A percentile compares a stretch with the other conserved stretches of the same genome.
Conservation (phyloP, 164 flowering plant genomes). For the grape (Vitis vinifera) region DNA sequence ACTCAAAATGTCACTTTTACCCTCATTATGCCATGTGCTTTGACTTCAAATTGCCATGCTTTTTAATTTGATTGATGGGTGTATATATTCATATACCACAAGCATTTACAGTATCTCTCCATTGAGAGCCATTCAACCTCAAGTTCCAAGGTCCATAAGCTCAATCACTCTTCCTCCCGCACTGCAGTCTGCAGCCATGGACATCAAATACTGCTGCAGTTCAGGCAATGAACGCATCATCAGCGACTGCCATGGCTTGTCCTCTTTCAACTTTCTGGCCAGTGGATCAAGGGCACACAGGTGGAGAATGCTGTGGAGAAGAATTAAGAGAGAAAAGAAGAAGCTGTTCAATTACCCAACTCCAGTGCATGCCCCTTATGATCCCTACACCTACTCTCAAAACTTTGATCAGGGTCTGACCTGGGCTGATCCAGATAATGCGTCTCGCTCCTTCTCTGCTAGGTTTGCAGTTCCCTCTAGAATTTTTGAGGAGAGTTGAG, state of each 20-base stretch:
- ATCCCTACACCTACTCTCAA: slow-evolving; percentile 26
- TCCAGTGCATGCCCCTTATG: slow-evolving; percentile 19
- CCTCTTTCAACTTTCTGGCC: neutral
- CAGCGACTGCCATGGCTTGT: slow-evolving; percentile 10
- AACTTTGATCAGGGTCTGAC: slow-evolving; percentile 31
- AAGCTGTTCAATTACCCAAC: slow-evolving; percentile 10
- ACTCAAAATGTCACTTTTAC: too few relatives aligned
- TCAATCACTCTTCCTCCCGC: too few relatives aligned
- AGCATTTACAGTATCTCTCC: too few relatives aligned
- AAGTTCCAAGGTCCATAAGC: too few relatives aligned
- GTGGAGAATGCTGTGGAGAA: slow-evolving; percentile 28
- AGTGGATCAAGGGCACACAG: slow-evolving; percentile 1
- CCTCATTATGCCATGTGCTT: too few relatives aligned
- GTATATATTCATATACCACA: too few relatives aligned
- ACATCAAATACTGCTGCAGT: neutral
- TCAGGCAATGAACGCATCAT: neutral
- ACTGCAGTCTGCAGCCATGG: slow-evolving; percentile 1
- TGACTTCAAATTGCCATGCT: too few relatives aligned
- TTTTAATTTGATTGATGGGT: too few relatives aligned
- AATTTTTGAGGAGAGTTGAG: slow-evolving; percentile 13
- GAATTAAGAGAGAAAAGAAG: slow-evolving; percentile 21
- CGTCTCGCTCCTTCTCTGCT: slow-evolving; percentile 36
- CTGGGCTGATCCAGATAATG: slow-evolving; percentile 25
- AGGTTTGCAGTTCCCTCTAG: slow-evolving; percentile 35
- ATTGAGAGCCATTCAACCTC: too few relatives aligned